Evolutionary conservation across 225 moss, liverwort and hornwort species (phyloP), one percentile per base, ranked within the genome.

Genomic region (Physcomitrellopsis africana): DNA sequence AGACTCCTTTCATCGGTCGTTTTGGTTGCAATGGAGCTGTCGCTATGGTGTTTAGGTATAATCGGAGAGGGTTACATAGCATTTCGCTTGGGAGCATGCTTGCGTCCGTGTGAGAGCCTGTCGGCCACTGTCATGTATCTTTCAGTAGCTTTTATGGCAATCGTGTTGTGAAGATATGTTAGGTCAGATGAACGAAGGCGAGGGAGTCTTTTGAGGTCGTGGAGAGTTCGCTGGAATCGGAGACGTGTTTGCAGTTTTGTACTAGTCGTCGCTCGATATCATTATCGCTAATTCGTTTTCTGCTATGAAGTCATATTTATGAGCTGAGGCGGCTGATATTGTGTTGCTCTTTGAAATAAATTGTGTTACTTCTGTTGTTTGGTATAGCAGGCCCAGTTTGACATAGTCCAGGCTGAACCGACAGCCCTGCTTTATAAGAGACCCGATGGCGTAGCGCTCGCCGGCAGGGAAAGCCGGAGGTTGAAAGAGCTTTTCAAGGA

Each of bases 401-500:
- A 84, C 71, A 82, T 82, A 80, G 82, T 87, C 60, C 82, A 85
- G 68, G 56, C 87, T 71, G 87, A 85, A 77, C 82, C 82, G 47
- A 78, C 84, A 63, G 45, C 82, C 22, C 56, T 87, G 72, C 80
- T 87, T 47, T 85, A 72, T 44, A 87, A 87, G 80, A 85, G 87
- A 75, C 84, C 84, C 8, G 87, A 87, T 82, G 87, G 87, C 77
- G 80, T 72, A 61, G 80, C 80, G 48, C 62, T 86, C 51, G 89
- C 82, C 51, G 82, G 82, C 42, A 79, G 81, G 72, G 89, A 89
- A 66, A 82, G 82, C 77, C 60, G 86, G 69, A 82, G 84, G 69
- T 60, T 89, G 67, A 86, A 89, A 68, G 89, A 89, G 69, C 84
- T 89, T 3, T 89, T 89, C 17, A 86, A 86, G 81, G 89, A 89